Conservation (phyloP, 805 yeast species). For the Wickerhamiella allomyrinae region DNA sequence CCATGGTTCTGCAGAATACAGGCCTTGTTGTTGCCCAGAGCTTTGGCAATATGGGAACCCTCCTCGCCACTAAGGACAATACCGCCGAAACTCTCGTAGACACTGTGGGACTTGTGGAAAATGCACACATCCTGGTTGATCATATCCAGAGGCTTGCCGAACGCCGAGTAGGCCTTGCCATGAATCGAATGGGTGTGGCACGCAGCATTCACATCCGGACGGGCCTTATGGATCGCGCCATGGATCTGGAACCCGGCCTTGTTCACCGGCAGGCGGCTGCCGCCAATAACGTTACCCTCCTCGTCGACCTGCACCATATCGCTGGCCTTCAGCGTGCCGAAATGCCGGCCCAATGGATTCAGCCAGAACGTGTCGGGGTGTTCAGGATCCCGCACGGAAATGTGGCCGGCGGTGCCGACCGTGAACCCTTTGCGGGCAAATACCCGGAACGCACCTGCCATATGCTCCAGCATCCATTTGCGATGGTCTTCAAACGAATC, state of each 20-base stretch:
- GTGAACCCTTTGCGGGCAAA: slow-evolving; percentile 66
- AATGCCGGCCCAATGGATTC: slow-evolving; percentile 75
- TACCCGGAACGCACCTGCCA: slow-evolving; percentile 75
- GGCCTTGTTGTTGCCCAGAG: slow-evolving; percentile 41
- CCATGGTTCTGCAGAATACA: slow-evolving; percentile 63
- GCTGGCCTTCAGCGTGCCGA: slow-evolving; percentile 41
- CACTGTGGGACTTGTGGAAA: slow-evolving; percentile 51
- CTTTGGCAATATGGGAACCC: slow-evolving; percentile 45
- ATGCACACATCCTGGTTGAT: slow-evolving; percentile 63
- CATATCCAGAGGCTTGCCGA: slow-evolving; percentile 61
- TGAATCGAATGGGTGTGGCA: slow-evolving; percentile 54
- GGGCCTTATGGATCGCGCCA: slow-evolving; percentile 48
- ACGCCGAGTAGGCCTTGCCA: slow-evolving; percentile 53
- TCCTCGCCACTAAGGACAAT: slow-evolving; percentile 57
- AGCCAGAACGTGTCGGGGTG: slow-evolving; percentile 77
- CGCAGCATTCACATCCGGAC: slow-evolving; percentile 60
- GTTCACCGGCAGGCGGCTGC: slow-evolving; percentile 40
- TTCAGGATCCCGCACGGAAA: slow-evolving; percentile 72
- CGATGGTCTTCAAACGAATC: slow-evolving; percentile 13
- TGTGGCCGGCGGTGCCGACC: slow-evolving; percentile 78
- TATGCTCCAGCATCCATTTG: slow-evolving; percentile 34
- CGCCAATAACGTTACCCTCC: slow-evolving; percentile 50
- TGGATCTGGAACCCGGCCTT: slow-evolving; percentile 62
- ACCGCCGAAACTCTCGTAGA: slow-evolving; percentile 61
- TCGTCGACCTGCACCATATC: slow-evolving; percentile 53